These are phyloP conservation scores for Cercophora sp. DNA, from an alignment of 495 filamentous ascomycete species.

Conservation along the genomic window DNA sequence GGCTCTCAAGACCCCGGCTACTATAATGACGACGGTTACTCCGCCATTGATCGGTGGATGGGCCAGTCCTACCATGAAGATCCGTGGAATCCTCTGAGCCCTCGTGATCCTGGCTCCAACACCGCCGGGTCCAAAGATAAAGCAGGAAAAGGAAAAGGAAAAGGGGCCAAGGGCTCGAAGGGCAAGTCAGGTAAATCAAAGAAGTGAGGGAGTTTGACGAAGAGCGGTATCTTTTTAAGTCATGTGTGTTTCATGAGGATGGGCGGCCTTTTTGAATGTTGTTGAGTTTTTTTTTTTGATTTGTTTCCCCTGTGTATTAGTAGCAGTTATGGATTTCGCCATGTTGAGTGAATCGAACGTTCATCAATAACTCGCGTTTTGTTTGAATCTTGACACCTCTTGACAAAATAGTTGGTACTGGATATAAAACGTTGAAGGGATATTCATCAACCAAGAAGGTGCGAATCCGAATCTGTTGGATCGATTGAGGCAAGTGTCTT, in stretches of 20 bases:
- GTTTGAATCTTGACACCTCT: not conserved
- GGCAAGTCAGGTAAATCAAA: not conserved
- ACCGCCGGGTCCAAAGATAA: not conserved
- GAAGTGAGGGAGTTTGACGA: not conserved
- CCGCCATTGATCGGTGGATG: slow-evolving; percentile 11
- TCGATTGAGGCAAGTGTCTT: too few species aligned
- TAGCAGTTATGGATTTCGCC: too few species aligned
- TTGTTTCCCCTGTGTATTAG: too few species aligned
- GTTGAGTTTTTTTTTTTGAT: not conserved
- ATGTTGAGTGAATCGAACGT: too few species aligned
- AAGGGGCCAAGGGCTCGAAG: not conserved
- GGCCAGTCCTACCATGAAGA: not conserved
- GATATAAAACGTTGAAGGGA: too few species aligned
- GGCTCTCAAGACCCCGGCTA: too few species aligned
- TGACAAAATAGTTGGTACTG: too few species aligned
- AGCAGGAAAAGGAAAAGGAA: not conserved
- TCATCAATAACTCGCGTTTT: not conserved
- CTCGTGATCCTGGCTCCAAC: not conserved
- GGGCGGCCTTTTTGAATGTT: not conserved
- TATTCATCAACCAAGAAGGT: too few species aligned
- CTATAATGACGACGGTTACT: not conserved
- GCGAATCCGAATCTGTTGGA: too few species aligned
- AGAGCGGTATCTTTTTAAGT: not conserved
- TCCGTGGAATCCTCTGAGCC: slow-evolving; percentile 6
- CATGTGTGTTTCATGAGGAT: not conserved